Evolutionary conservation across 2,329 filamentous ascomycete genomes (phyloP).

Genomic region (Diaporthe velutina): DNA sequence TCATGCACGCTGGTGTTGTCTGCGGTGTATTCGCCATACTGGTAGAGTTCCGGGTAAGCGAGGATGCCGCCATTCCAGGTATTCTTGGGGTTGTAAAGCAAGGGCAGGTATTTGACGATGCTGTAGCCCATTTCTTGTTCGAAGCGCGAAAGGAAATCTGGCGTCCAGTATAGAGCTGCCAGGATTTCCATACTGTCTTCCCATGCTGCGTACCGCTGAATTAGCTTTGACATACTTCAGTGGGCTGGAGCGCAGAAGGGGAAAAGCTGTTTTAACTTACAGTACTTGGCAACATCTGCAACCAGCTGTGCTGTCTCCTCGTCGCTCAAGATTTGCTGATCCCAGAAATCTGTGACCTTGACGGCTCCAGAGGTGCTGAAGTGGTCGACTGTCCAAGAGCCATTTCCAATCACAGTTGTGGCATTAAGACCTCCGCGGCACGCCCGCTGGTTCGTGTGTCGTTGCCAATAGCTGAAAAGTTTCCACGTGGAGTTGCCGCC

Average conservation of each 20-base stretch:
- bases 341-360: constrained; percentile 52
- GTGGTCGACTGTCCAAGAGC: constrained; percentile 48
- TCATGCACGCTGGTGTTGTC: constrained; percentile 27
- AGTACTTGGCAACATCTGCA: constrained; percentile 15
- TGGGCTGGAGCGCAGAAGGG: accelerated
- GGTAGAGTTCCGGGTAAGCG: constrained; percentile 26
- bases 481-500: constrained; percentile 22
- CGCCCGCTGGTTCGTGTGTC: constrained; percentile 21
- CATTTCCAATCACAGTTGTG: constrained; percentile 39
- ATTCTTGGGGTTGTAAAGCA: constrained; percentile 42
- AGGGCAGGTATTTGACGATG: constrained; percentile 49
- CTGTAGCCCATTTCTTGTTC: constrained; percentile 49
- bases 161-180: constrained; percentile 53
- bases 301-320: constrained; percentile 7
- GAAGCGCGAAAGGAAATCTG: constrained; percentile 47
- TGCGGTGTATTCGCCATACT: constrained; percentile 16
- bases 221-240: not conserved
- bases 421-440: constrained; percentile 28
- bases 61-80: not conserved
- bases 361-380: constrained; percentile 53
- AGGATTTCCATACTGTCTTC: constrained; percentile 52
- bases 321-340: constrained; percentile 44
- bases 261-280: not conserved
- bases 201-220: constrained; percentile 41
- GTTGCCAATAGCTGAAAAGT: constrained; percentile 35